Evolutionary conservation across 73 alveolate genomes (phyloP).

Genomic region (Blepharisma japonicum): DNA sequence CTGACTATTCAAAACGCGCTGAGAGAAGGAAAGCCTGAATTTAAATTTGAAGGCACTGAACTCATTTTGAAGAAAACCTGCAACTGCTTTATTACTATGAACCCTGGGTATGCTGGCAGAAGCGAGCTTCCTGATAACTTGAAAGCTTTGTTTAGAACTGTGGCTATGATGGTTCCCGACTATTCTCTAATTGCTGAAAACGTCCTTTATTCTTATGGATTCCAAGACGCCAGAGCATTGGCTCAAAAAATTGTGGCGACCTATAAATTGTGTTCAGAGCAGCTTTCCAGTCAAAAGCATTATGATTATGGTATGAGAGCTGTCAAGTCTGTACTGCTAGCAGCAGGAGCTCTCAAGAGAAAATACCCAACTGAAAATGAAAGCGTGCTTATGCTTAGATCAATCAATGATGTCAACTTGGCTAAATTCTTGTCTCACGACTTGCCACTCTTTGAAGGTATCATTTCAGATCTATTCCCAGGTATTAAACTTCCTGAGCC

Average conservation of each 20-base stretch:
- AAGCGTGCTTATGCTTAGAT: constrained; percentile 93
- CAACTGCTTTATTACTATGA: constrained; percentile 97
- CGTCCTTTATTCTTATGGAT: constrained; percentile 94
- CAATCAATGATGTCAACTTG: constrained; percentile 96
- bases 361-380: constrained; percentile 82
- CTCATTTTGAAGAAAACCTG: constrained; percentile 87
- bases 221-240: constrained; percentile 87
- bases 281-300: constrained; percentile 93
- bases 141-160: constrained; percentile 95
- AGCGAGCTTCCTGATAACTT: constrained; percentile 97
- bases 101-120: constrained; percentile 98
- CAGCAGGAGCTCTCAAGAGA: constrained; percentile 93
- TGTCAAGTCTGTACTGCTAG: constrained; percentile 91
- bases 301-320: constrained; percentile 98
- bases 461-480: constrained; percentile 98
- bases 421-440: constrained; percentile 98
- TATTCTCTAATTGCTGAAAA: constrained; percentile 97
- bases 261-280: constrained; percentile 94
- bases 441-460: constrained; percentile 93
- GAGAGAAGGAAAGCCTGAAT: constrained; percentile 77
- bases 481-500: constrained; percentile 96
- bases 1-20: constrained; percentile 84
- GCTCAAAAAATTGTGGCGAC: constrained; percentile 95
- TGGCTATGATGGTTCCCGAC: constrained; percentile 99
- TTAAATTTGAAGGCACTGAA: constrained; percentile 88